Base-by-base conservation (phyloP, 331 rosid genomes). In the Pyracantha coccinea region DNA sequence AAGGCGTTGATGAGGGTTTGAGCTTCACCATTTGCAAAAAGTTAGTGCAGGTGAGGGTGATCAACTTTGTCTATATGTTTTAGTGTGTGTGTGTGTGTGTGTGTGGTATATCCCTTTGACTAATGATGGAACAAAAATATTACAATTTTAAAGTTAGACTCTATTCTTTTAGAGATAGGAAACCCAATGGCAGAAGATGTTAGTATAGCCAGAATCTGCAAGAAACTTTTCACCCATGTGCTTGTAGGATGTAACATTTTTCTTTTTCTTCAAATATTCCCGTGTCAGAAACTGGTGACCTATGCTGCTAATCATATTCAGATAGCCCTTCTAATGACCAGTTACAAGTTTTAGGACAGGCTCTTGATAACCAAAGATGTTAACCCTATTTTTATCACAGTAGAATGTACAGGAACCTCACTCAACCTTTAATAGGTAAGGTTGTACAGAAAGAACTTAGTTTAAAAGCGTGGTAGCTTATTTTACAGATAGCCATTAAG, bases 1-100 rank as follows among this genome's bases (percentile, higher is more conserved):
- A 92, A 12, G 91, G 97, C 23, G 81, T 84, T 25, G 94, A 87
- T 35, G 96, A 87, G 72, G 83, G 87, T 72, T 80, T 90, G 90
- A 95, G 98, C 94, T 95, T 95, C 89, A 85, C 76, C 78, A 85
- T 92, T 60, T 95, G 99, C 91, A 87, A 86, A 87, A 90, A 80
- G 83, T 87, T 95, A 25, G 99, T 90, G 66, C 96, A 95, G 98
- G 99, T 95, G 81, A 83, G 92, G 31, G 21, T 78, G 63, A 25
- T 76, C 13, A 68, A 64, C 29, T 52, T 33, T 50, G 19, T 70
- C 5, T 13, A 0, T n/a, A 7, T 58, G 21, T 20, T 6, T 45
- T 61, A 58, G 64, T 67, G 75, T 67, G 21, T 70, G 19, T 13
- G 27, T 21, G 33, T 17, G 12, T 28, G 13, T 50, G 4, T 7